These are phyloP conservation scores for Solanum bulbocastanum DNA, from an alignment of 257 asterid species.

Conservation along the genomic window DNA sequence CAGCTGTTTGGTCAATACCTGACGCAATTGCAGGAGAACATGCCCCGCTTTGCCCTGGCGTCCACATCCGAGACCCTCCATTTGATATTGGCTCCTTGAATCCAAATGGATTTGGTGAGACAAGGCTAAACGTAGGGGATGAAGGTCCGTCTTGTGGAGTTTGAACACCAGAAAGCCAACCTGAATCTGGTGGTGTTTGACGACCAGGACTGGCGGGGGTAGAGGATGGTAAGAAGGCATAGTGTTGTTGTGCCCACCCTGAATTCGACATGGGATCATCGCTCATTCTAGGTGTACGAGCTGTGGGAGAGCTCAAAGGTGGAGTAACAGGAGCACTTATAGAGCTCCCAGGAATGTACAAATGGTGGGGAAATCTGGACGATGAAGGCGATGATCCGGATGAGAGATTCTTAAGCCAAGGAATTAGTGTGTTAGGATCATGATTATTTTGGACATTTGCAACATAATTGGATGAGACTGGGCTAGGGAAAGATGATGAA, in stretches of 20 bases:
- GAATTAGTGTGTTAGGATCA: conserved; percentile 80
- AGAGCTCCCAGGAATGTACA: conserved; percentile 76
- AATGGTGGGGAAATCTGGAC: conserved; percentile 66
- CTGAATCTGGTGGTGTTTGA: conserved; percentile 81
- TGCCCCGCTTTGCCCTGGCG: conserved; percentile 94
- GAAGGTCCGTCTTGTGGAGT: conserved; percentile 82
- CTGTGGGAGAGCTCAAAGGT: conserved; percentile 89
- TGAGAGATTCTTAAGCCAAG: conserved; percentile 93
- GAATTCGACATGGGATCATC: conserved; percentile 38
- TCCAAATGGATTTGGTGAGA: conserved; percentile 75
- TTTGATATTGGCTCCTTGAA: conserved; percentile 62
- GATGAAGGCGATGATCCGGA: conserved; percentile 55
- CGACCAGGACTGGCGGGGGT: conserved; percentile 77
- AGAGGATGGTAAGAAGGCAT: conserved; percentile 66
- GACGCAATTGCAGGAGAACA: conserved; percentile 82
- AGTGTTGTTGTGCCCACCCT: conserved; percentile 55
- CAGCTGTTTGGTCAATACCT: conserved; percentile 59
- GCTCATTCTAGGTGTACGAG: conserved; percentile 68
- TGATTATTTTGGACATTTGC: conserved; percentile 31
- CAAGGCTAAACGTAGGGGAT: conserved; percentile 88
- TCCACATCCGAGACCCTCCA: conserved; percentile 93
- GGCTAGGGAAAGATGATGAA: conserved; percentile 79
- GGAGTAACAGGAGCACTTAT: conserved; percentile 97
- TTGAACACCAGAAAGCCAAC: conserved; percentile 93
- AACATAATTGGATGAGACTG: conserved; percentile 44